These are phyloP conservation scores for Pulveroboletus frians DNA, from an alignment of 768 basidiomycete species.

Conservation along the genomic window DNA sequence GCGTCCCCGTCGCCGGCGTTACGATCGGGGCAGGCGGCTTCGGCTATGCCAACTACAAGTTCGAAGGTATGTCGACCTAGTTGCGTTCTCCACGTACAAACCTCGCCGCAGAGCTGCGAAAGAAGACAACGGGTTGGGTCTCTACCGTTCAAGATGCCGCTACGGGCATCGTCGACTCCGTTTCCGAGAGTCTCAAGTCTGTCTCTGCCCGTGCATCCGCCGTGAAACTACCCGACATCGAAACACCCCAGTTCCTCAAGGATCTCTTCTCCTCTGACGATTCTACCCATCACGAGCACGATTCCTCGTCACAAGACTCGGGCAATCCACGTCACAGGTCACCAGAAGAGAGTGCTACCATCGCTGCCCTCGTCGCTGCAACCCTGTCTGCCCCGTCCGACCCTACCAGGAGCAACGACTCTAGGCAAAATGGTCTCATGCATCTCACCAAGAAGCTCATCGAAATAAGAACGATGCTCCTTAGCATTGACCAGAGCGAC, in stretches of 20 bases:
- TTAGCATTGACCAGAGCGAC: constrained; percentile 95
- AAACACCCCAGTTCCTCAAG: constrained; percentile 64
- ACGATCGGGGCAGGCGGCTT: constrained; percentile 88
- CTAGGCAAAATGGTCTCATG: constrained; percentile 79
- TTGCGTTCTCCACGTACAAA: neutral
- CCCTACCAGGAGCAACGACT: constrained; percentile 30
- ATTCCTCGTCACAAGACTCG: constrained; percentile 33
- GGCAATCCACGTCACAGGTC: constrained; percentile 39
- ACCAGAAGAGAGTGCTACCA: constrained; percentile 51
- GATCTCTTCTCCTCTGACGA: constrained; percentile 43
- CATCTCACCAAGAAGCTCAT: constrained; percentile 92
- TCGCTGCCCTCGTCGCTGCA: constrained; percentile 73
- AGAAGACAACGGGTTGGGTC: constrained; percentile 63
- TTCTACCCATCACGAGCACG: constrained; percentile 29
- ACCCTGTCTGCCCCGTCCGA: constrained; percentile 75
- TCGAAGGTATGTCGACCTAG: constrained; percentile 63
- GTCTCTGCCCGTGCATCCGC: constrained; percentile 55
- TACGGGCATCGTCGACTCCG: constrained; percentile 58
- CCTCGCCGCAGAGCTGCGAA: constrained; percentile 56
- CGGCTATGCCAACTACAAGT: constrained; percentile 94
- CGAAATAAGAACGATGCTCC: constrained; percentile 90
- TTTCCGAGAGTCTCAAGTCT: constrained; percentile 62
- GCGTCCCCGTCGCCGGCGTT: constrained; percentile 82
- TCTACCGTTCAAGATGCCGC: constrained; percentile 59
- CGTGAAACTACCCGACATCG: constrained; percentile 53